Base-by-base conservation (phyloP, 2,329 filamentous ascomycete genomes). In the Aspergillus jensenii region DNA sequence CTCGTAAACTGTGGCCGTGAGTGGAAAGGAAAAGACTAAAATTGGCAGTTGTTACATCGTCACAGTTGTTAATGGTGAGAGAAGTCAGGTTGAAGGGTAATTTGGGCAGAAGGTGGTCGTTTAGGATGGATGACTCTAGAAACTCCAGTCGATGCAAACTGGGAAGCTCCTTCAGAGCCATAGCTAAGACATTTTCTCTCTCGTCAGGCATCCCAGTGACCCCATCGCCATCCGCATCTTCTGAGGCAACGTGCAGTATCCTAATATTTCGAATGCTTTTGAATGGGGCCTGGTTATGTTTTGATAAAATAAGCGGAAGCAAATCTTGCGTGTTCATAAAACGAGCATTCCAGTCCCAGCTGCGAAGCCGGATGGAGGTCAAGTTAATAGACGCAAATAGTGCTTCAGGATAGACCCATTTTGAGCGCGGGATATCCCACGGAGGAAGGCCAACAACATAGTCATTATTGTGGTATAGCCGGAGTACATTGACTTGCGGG, bases 11-110 rank as follows among this genome's bases (percentile, higher is more conserved):
- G 21, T 78, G 74, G 0, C 92, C 93, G 65, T 90, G 86, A 1
- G 83, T 83, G 6, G 79, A 70, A 41, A 97, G 80, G 67, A 89
- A 96, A 0, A 74, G 70, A 25, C 80, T 77, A 21, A 97, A 76
- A 58, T 87, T 82, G 4, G 86, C 81, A 1, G 90, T 88, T 4
- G 81, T 86, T 9, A 96, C 75, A 60, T 90, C 85, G 75, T 88
- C 87, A 68, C 92, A 97, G 65, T 95, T 93, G 63, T 87, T 85
- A 15, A 97, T 78, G 62, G 88, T 88, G 3, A 98, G 79, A 46
- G 84, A 84, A 46, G 82, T 76, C 19, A 98, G 79, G 3, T 78
- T 82, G 11, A 77, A 80, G 1, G 93, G 91, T 6, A 97, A 76
- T 4, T 84, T 78, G 1, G 84, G 80, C n/a, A 96, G 77, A 17